These are phyloP conservation scores for Paraglomus occultum DNA, from an alignment of 192 early-diverging fungal species.

Conservation along the genomic window DNA sequence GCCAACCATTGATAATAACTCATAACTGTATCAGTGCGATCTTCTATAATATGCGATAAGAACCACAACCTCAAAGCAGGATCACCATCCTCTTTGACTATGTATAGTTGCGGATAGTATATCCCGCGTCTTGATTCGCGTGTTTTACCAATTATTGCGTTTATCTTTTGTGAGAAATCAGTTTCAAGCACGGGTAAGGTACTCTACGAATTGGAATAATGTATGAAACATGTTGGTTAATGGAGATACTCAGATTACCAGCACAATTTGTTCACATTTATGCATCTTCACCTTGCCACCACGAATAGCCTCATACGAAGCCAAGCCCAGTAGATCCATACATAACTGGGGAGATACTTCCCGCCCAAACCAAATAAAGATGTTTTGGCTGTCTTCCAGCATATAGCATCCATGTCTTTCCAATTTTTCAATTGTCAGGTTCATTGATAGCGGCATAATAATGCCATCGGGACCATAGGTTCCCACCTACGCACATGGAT, in stretches of 20 bases:
- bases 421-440: conserved; percentile 81
- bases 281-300: conserved; percentile 66
- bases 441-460: conserved; percentile 74
- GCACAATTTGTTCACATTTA: too few relatives aligned
- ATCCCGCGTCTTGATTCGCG: conserved; percentile 65
- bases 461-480: conserved; percentile 58
- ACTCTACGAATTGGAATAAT: conserved; percentile 41
- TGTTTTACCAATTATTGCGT: conserved; percentile 73
- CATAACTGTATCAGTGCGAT: conserved; percentile 76
- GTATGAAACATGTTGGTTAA: background rate
- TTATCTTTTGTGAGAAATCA: conserved; percentile 68
- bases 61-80: conserved; percentile 79
- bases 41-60: conserved; percentile 87
- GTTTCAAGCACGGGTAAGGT: conserved; percentile 67
- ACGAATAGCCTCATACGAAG: conserved; percentile 72
- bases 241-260: too few relatives aligned
- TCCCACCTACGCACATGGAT: conserved; percentile 41
- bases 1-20: conserved; percentile 77
- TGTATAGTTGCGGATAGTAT: conserved; percentile 71
- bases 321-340: conserved; percentile 71
- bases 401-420: conserved; percentile 85
- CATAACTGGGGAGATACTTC: conserved; percentile 73
- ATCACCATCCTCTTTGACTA: conserved; percentile 94
- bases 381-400: conserved; percentile 77
- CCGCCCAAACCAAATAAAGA: conserved; percentile 88